Conservation (phyloP, 768 basidiomycete species). For the Agaricus bisporus region DNA sequence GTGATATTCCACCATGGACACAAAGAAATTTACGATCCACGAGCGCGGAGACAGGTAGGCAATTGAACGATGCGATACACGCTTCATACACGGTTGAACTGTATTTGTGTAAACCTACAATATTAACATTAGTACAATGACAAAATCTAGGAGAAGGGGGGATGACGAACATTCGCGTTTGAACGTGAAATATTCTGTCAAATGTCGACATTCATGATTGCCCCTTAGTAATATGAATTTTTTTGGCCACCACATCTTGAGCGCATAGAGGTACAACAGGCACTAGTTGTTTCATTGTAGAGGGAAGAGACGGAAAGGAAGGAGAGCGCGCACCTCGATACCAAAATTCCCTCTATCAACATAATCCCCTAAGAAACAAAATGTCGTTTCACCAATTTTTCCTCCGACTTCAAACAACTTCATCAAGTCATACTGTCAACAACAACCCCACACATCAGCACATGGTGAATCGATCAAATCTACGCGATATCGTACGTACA, state of each 20-base stretch:
- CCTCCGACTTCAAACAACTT: constrained; percentile 97
- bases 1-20: constrained; percentile 94
- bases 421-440: constrained; percentile 87
- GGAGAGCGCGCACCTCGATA: constrained; percentile 40
- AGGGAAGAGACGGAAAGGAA: background rate
- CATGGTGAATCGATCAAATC: background rate
- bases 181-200: constrained; percentile 98
- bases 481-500: constrained; percentile 35
- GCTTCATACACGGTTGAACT: constrained; percentile 84
- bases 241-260: constrained; percentile 87
- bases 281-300: constrained; percentile 40
- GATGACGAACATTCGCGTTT: constrained; percentile 81
- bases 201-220: constrained; percentile 95
- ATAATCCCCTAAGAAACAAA: constrained; percentile 95
- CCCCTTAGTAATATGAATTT: constrained; percentile 83
- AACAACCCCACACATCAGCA: background rate
- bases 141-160: background rate
- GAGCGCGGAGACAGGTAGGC: constrained; percentile 84
- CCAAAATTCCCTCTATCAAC: constrained; percentile 94
- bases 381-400: constrained; percentile 70
- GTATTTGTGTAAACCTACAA: constrained; percentile 84
- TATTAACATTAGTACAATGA: background rate
- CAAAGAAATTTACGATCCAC: constrained; percentile 97
- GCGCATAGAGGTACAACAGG: constrained; percentile 85
- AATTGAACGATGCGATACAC: constrained; percentile 84